Conservation (phyloP, 2,329 filamentous ascomycete species). For the Lanzia echinophila region DNA sequence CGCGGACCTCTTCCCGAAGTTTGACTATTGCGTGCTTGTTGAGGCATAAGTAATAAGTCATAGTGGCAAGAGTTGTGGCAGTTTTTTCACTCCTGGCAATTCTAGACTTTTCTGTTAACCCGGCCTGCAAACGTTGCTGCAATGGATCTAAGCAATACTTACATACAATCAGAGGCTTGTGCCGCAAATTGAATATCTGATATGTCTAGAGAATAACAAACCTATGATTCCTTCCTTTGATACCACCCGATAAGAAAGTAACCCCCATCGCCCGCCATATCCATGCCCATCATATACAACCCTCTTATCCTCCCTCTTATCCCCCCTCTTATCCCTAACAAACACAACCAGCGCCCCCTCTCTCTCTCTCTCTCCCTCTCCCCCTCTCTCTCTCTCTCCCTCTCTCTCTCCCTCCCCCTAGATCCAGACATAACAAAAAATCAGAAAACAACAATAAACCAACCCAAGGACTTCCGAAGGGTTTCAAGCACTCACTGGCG, state of each 20-base stretch:
- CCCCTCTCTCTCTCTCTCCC: not conserved
- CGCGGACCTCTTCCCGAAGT: conserved; percentile 4
- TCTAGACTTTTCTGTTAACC: not conserved
- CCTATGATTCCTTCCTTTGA: no score
- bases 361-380: not conserved
- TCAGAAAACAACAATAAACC: no score
- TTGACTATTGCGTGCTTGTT: conserved; percentile 5
- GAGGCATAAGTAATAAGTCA: conserved; percentile 3
- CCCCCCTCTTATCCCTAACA: no score
- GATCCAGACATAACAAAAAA: not conserved
- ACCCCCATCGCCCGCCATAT: no score
- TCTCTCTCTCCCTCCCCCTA: not conserved
- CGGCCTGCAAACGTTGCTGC: not conserved
- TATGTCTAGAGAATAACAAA: no score
- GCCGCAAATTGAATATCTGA: not conserved
- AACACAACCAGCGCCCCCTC: no score
- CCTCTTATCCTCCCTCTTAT: not conserved
- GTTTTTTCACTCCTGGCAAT: conserved; percentile 11
- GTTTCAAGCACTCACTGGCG: no score
- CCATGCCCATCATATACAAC: not conserved
- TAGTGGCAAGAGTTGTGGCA: conserved; percentile 2
- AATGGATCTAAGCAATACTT: not conserved
- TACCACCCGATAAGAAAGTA: no score
- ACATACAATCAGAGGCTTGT: not conserved
- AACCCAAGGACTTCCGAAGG: no score